Evolutionary conservation across 192 early-diverging fungal genomes (phyloP), one percentile per base, ranked within the genome.

Genomic region (Backusella liffmaniae): DNA sequence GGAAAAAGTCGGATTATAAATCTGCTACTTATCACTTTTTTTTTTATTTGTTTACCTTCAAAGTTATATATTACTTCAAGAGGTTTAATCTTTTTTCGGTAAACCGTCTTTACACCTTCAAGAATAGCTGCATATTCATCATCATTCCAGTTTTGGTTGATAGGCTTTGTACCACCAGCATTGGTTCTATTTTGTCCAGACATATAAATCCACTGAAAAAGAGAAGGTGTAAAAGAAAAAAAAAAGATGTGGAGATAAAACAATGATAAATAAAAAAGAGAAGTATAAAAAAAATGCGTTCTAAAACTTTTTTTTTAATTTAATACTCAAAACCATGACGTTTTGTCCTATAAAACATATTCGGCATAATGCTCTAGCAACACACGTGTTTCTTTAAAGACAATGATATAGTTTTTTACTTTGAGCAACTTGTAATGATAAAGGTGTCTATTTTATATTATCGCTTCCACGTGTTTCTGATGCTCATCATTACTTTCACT

Each of bases 21-120:
- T 29, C 26, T 49, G n/a, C 5, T 37, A 41, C 32, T 39, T 1
- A 39, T 34, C 12, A 18, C 4, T 42, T 66, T 67, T 1, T 30
- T 49, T 39, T 37, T 66, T 29, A 7, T 65, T 26, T 49, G 46
- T 49, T 34, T 21, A 80, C 82, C 82, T 79, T 93, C 92, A 82
- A 93, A 94, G 80, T 90, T 91, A 78, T 92, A 93, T 6, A 87
- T 86, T 62, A 87, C 85, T 79, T 94, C 93, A 32, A 93, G 67
- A 2, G 90, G 90, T 78, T 88, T 89, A 76, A 94, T 93, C 80
- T 93, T 94, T 44, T 87, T 85, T 13, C 84, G 83, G 73, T 92
- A 92, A 32, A 89, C 88, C 51, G 88, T 88, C 77, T 95, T 90
- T 35, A 95, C 82, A 41, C 85, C 89, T 26, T 88, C 87, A 67